Percentiles rank a stretch among this genome's conserved stretches.
phyloP scores from a whole-genome alignment of 768 basidiomycete species.

The Suillus variegatus region DNA sequence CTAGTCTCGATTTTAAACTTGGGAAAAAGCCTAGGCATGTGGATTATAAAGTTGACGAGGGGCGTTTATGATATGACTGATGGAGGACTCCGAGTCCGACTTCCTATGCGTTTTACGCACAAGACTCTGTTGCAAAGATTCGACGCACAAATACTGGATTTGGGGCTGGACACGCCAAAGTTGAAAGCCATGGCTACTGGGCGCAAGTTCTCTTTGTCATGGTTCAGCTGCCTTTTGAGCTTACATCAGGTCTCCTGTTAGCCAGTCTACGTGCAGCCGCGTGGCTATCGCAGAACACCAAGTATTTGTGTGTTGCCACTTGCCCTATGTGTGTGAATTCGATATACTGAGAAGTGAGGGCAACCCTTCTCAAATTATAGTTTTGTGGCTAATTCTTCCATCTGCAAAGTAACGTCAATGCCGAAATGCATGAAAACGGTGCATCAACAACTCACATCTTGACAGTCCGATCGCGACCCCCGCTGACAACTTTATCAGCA shows the following conservation, averaged over 20 bases:
- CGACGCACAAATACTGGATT: too few species aligned
- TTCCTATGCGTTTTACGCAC: too few species aligned
- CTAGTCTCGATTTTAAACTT: too few species aligned
- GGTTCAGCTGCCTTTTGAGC: background rate
- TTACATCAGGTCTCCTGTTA: background rate
- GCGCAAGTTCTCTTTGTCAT: background rate
- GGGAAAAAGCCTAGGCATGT: too few species aligned
- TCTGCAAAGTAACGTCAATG: conserved; percentile 17
- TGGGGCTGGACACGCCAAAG: too few species aligned
- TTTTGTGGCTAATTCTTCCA: conserved; percentile 29
- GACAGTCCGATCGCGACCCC: conserved; percentile 87
- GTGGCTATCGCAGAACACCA: background rate
- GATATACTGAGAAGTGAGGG: background rate
- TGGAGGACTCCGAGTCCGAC: too few species aligned
- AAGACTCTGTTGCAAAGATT: too few species aligned
- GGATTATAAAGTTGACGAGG: too few species aligned
- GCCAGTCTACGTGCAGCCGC: background rate
- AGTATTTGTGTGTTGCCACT: background rate
- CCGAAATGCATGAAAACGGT: background rate
- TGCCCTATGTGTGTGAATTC: background rate
- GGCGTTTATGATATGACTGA: too few species aligned
- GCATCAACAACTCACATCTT: conserved; percentile 78
- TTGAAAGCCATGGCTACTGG: background rate
- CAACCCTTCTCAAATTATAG: background rate
- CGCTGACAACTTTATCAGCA: conserved; percentile 97